phyloP scores from a whole-genome alignment of 805 yeast species.

The Myxozyma neotropica region DNA sequence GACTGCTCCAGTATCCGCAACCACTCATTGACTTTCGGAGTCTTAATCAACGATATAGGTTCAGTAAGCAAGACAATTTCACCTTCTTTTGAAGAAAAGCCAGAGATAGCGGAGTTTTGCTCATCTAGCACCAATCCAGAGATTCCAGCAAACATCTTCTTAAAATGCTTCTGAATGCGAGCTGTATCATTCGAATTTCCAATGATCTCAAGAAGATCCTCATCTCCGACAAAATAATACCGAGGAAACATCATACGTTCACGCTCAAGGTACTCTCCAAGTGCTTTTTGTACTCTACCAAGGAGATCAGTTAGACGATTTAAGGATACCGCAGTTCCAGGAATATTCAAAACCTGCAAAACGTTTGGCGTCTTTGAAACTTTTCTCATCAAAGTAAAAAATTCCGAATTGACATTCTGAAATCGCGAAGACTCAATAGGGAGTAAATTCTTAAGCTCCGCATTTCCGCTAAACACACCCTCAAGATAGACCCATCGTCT shows the following conservation, averaged over 20 bases:
- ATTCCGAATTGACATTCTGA: constrained; percentile 62
- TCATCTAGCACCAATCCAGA: constrained; percentile 46
- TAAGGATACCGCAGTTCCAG: constrained; percentile 53
- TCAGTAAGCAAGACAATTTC: constrained; percentile 54
- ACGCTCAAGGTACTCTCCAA: constrained; percentile 75
- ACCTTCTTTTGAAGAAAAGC: constrained; percentile 64
- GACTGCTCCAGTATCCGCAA: constrained; percentile 58
- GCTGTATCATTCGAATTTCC: constrained; percentile 59
- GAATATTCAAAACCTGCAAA: constrained; percentile 55
- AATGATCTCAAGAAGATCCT: constrained; percentile 78
- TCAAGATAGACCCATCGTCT: constrained; percentile 84
- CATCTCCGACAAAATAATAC: constrained; percentile 86
- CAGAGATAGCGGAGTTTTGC: constrained; percentile 45
- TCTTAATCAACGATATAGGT: constrained; percentile 50
- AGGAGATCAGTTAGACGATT: constrained; percentile 59
- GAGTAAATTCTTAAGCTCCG: constrained; percentile 61
- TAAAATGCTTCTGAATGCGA: constrained; percentile 59
- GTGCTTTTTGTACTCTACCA: constrained; percentile 59
- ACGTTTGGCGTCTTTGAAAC: constrained; percentile 54
- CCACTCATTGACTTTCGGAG: constrained; percentile 61
- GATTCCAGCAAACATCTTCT: constrained; percentile 74
- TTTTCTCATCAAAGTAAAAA: constrained; percentile 54
- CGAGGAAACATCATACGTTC: constrained; percentile 80
- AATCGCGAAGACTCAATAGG: constrained; percentile 74
- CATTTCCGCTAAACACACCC: constrained; percentile 66